phyloP scores from a whole-genome alignment of 805 yeast genomes.

The Kuraishia molischiana region DNA sequence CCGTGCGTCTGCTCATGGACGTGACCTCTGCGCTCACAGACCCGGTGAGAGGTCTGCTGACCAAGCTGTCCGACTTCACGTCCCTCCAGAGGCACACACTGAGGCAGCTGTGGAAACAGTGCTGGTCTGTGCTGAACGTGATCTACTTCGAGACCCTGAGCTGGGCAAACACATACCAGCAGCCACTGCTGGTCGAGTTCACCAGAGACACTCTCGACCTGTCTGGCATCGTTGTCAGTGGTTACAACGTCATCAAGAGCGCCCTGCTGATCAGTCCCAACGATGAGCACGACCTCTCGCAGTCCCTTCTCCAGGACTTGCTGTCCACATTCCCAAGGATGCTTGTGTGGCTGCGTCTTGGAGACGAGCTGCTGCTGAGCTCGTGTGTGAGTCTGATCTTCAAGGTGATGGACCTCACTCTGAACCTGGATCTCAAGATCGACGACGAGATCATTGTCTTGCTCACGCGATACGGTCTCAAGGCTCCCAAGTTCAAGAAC shows the following conservation, averaged over 20 bases:
- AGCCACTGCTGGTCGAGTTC: constrained; percentile 58
- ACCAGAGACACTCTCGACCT: constrained; percentile 81
- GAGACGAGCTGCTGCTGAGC: constrained; percentile 63
- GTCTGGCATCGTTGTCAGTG: constrained; percentile 56
- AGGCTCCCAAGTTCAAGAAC: constrained; percentile 59
- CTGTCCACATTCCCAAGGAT: constrained; percentile 57
- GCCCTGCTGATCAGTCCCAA: not conserved
- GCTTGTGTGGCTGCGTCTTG: constrained; percentile 73
- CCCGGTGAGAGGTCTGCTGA: constrained; percentile 51
- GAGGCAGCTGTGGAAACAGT: constrained; percentile 48
- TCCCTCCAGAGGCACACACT: constrained; percentile 14
- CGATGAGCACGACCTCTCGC: constrained; percentile 8
- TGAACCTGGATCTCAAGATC: constrained; percentile 38
- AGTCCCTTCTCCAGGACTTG: constrained; percentile 36
- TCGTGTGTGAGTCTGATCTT: constrained; percentile 68
- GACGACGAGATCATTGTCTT: constrained; percentile 43
- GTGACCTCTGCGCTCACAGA: constrained; percentile 52
- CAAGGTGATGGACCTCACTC: constrained; percentile 55
- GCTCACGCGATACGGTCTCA: constrained; percentile 55
- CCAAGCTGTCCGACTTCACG: constrained; percentile 1
- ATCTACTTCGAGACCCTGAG: constrained; percentile 55
- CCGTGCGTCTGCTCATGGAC: constrained; percentile 69
- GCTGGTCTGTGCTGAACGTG: constrained; percentile 68
- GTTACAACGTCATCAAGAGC: constrained; percentile 30
- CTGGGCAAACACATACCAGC: constrained; percentile 66